Conservation (phyloP, 495 filamentous ascomycete species). For the Xylaria nigripes region DNA sequence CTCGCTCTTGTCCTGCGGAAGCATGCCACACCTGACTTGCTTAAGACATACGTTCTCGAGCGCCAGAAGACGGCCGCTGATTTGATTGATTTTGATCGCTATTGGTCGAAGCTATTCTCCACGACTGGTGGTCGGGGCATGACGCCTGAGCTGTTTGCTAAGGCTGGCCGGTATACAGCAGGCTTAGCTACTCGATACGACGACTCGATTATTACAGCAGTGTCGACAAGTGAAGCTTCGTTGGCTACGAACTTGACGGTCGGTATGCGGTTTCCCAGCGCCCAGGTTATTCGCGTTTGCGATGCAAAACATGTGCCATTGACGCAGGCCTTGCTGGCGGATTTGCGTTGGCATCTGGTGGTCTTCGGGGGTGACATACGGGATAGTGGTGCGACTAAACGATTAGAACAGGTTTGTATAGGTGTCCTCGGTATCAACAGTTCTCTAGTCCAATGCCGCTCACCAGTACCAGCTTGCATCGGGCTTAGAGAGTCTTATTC, state of each 20-base stretch:
- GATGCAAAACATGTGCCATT: conserved; percentile 52
- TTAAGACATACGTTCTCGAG: conserved; percentile 64
- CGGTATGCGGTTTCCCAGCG: conserved; percentile 52
- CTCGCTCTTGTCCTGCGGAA: conserved; percentile 56
- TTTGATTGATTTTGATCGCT: conserved; percentile 65
- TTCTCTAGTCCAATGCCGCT: neutral
- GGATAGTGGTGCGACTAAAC: conserved; percentile 17
- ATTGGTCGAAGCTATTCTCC: conserved; percentile 56
- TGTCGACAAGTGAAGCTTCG: conserved; percentile 12
- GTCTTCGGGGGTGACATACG: conserved; percentile 50
- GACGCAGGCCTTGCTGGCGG: conserved; percentile 40
- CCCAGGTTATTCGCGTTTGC: conserved; percentile 46
- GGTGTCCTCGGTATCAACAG: neutral
- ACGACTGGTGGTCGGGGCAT: conserved; percentile 28
- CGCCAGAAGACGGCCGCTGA: conserved; percentile 59
- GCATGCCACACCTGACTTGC: conserved; percentile 37
- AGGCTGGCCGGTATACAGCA: conserved; percentile 56
- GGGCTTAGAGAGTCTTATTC: conserved; percentile 28
- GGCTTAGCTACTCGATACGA: conserved; percentile 54
- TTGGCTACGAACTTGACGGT: conserved; percentile 38
- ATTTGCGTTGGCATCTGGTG: conserved; percentile 53
- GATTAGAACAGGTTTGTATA: conserved; percentile 39
- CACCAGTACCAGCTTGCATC: conserved; percentile 19
- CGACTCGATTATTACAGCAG: conserved; percentile 39
- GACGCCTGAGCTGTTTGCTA: conserved; percentile 52